Evolutionary conservation across 495 filamentous ascomycete genomes (phyloP), one percentile per base, ranked within the genome.

Genomic region (Achaetomiella virescens): DNA sequence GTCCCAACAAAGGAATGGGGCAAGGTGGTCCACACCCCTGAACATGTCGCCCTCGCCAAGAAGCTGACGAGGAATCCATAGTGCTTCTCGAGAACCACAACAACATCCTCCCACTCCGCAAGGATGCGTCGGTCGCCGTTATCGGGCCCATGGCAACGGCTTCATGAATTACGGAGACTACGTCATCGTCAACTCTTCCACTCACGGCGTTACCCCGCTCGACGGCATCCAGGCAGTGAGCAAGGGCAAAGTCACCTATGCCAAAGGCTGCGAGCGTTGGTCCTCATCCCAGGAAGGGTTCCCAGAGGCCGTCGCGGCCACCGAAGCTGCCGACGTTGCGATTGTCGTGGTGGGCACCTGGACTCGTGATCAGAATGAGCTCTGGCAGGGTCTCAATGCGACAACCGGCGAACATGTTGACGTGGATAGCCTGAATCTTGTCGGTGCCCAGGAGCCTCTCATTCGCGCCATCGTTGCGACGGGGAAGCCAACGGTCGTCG

Each of bases 381-480:
- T 88, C 3, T 88, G 85, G 85, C 60, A 71, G 47, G 82, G 84
- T 4, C 61, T 87, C 10, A 88, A 89, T 58, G 85, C 86, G 29
- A 84, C 81, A 11, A 87, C 84, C 4, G 86, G 85, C 52, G 86
- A 90, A 63, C 84, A 88, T 61, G 81, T 88, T 35, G 85, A 89
- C 54, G 74, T 81, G 4, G 65, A 79, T 45, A 72, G 65, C 48
- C 77, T 89, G 7, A 74, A 81, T 43, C 81, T 88, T 21, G 84
- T 88, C 6, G 84, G 85, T n/a, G 84, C 86, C 18, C 84, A 86
- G 75, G 77, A 76, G 25, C 78, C 79, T 18, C 78, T 88, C 2
- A 78, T 86, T 41, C 70, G 76, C 47, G 84, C 84, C 22, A 80
- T 89, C 54, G 76, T 81, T 47, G 76, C 77, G 41, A 86, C 82